Conservation (phyloP, 768 basidiomycete genomes). For the Panellus pusillus region DNA sequence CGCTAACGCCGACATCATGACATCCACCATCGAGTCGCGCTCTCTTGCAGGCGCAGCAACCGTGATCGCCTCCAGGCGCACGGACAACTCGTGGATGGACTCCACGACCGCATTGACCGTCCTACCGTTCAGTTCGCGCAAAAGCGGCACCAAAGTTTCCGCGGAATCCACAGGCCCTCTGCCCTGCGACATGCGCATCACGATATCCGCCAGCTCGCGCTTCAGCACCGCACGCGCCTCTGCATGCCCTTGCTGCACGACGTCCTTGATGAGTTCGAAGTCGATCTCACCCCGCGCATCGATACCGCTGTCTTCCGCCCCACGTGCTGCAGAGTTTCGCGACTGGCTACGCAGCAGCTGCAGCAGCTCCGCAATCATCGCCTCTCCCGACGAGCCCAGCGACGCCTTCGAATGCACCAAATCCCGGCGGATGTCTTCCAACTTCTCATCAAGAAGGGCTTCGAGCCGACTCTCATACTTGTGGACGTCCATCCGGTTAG, state of each 20-base stretch:
- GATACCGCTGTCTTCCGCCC: constrained; percentile 60
- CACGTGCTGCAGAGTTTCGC: constrained; percentile 51
- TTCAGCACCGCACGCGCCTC: constrained; percentile 59
- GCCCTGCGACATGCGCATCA: constrained; percentile 40
- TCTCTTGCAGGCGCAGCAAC: constrained; percentile 49
- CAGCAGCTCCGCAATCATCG: constrained; percentile 65
- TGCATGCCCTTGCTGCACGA: constrained; percentile 66
- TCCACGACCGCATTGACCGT: constrained; percentile 62
- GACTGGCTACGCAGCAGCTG: constrained; percentile 68
- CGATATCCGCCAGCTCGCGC: constrained; percentile 55
- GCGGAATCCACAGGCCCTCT: constrained; percentile 24
- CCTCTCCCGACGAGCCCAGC: constrained; percentile 51
- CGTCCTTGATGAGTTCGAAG: constrained; percentile 70
- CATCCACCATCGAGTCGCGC: constrained; percentile 60
- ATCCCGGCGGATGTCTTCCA: constrained; percentile 50
- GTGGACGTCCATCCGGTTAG: constrained; percentile 57
- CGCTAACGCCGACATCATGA: constrained; percentile 54
- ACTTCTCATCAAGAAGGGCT: constrained; percentile 68
- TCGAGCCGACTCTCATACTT: constrained; percentile 62
- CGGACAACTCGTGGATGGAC: constrained; percentile 56
- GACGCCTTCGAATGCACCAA: constrained; percentile 24
- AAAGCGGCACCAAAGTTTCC: constrained; percentile 39
- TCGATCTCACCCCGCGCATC: constrained; percentile 79
- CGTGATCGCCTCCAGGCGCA: constrained; percentile 55
- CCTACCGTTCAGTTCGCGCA: constrained; percentile 60